These are phyloP conservation scores for Podaxis sp. DNA, from an alignment of 768 basidiomycete species.

Conservation along the genomic window DNA sequence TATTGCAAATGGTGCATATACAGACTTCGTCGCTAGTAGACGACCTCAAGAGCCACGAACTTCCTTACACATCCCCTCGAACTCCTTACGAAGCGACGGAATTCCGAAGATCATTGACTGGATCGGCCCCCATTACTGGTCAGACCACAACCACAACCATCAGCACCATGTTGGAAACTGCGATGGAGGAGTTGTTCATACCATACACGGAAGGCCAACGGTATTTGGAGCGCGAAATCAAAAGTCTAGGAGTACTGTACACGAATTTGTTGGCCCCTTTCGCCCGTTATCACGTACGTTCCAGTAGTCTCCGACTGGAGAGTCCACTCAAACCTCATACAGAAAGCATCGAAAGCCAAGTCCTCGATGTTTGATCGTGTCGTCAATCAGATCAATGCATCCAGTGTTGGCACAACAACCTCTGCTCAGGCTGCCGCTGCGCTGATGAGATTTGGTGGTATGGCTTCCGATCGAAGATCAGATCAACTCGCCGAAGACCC, in stretches of 20 bases:
- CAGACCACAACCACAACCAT: constrained; percentile 54
- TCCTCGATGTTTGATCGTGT: constrained; percentile 85
- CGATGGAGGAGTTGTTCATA: constrained; percentile 94
- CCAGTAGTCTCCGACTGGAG: not conserved
- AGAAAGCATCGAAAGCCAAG: constrained; percentile 66
- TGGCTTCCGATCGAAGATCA: constrained; percentile 46
- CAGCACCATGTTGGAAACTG: constrained; percentile 86
- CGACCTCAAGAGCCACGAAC: constrained; percentile 87
- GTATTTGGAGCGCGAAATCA: constrained; percentile 90
- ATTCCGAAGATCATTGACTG: constrained; percentile 51
- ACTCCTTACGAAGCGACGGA: constrained; percentile 62
- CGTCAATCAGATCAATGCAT: constrained; percentile 81
- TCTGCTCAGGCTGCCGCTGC: constrained; percentile 86
- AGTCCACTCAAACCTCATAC: constrained; percentile 25
- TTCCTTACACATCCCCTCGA: constrained; percentile 61
- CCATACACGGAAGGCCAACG: constrained; percentile 89
- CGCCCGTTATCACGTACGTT: constrained; percentile 83
- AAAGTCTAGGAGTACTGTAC: constrained; percentile 77
- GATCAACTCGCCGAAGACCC: constrained; percentile 65
- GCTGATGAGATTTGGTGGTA: constrained; percentile 86
- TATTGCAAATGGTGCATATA: constrained; percentile 82
- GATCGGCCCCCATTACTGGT: constrained; percentile 37
- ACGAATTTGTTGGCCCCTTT: constrained; percentile 66
- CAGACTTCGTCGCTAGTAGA: constrained; percentile 79
- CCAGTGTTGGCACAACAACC: constrained; percentile 60